A percentile compares a stretch with the other conserved stretches of the same genome.
Conservation (phyloP, 371 early-diverging fungal species). For the Mucor irregularis region DNA sequence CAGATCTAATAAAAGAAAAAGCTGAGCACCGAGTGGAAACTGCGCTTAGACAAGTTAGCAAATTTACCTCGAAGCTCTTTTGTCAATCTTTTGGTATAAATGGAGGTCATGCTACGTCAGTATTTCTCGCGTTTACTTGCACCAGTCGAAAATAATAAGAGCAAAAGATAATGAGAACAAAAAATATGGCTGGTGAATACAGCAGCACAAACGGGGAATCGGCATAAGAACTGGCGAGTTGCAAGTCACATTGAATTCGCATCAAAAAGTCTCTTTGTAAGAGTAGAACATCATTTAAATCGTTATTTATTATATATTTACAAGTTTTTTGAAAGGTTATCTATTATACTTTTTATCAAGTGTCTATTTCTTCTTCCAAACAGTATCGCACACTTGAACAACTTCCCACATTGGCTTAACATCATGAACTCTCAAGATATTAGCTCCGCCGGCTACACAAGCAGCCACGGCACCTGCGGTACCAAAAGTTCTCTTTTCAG, state of each 20-base stretch:
- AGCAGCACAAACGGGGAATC: background rate
- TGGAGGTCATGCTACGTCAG: conserved; percentile 15
- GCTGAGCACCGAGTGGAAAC: background rate
- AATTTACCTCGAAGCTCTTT: conserved; percentile 57
- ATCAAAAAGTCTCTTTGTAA: no score
- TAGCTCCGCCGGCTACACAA: conserved; percentile 83
- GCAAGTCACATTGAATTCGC: background rate
- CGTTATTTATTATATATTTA: background rate
- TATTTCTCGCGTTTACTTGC: background rate
- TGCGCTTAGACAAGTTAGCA: background rate
- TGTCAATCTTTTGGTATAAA: conserved; percentile 44
- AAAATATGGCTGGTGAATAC: no score
- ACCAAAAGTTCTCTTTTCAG: conserved; percentile 83
- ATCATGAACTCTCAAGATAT: conserved; percentile 93
- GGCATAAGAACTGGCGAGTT: background rate
- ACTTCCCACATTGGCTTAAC: conserved; percentile 91
- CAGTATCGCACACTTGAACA: conserved; percentile 79
- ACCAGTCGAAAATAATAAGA: background rate
- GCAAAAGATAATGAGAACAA: background rate
- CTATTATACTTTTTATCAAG: background rate
- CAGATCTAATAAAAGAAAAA: conserved; percentile 42
- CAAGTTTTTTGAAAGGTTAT: background rate
- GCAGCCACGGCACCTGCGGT: conserved; percentile 95
- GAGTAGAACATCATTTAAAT: background rate
- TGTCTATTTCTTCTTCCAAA: conserved; percentile 46